Evolutionary conservation across 2,329 filamentous ascomycete species (phyloP), one percentile per base, ranked within the genome.

Genomic region (Aspergillus pseudoterreus): DNA sequence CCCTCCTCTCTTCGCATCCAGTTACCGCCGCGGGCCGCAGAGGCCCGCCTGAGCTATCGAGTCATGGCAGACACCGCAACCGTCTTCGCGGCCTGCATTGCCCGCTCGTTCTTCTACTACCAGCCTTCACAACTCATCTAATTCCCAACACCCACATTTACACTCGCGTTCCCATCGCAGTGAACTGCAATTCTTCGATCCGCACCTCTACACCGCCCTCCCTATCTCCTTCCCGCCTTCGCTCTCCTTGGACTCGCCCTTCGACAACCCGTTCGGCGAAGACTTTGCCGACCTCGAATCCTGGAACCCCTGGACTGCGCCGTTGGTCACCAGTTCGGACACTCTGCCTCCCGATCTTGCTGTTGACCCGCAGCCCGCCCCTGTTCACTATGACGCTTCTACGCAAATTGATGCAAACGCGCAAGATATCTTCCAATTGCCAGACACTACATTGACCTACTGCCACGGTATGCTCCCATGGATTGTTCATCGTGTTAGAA

Each of bases 1-100:
- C n/a, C 9, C 24, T 38, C 36, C 22, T 42, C 33, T 36, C 43
- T 47, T 22, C 36, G 11, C 12, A 17, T 17, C 22, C 32, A 19
- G 33, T 42, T 19, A 43, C 44, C 39, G 39, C 17, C 15, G 35
- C 50, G 50, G 50, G 50, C 50, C 50, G 32, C 22, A 36, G 14
- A 51, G 50, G 50, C 50, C 50, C 50, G 45, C 38, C 33, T 41
- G 39, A 32, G 50, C 22, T 15, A 51, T 51, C 46, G 44, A 51
- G 36, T 39, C 50, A 51, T 51, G 50, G 39, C 50, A 24, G 45
- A 44, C 44, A 35, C 42, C 32, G 48, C 43, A 39, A 45, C 48
- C 30, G 21, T 22, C 38, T 32, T 45, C 45, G 50, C 32, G 15
- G 32, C 48, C 33, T 27, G 32, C 33, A 8, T 15, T 33, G 19